phyloP scores from a whole-genome alignment of 768 basidiomycete genomes.

The Amanita rimosa region DNA sequence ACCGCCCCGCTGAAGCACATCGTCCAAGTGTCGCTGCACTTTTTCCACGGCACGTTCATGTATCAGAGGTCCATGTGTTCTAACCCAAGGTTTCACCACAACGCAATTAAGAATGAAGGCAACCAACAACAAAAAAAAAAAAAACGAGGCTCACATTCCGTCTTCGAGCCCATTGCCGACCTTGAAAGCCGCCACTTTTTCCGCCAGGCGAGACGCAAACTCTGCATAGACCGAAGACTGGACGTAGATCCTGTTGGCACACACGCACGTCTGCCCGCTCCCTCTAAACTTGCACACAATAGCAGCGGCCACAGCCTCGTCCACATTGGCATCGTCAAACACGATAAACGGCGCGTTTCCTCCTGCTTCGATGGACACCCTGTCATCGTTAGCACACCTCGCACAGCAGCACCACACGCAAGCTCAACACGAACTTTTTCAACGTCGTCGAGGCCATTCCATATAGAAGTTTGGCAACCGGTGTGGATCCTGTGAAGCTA shows the following conservation, averaged over 20 bases:
- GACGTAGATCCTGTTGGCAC: constrained; percentile 88
- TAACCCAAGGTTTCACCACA: constrained; percentile 14
- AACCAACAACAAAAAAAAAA: background rate
- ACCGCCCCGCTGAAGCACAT: constrained; percentile 79
- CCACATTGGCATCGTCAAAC: constrained; percentile 92
- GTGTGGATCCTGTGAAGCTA: constrained; percentile 83
- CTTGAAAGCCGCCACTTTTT: constrained; percentile 74
- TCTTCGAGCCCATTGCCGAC: constrained; percentile 81
- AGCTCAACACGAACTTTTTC: constrained; percentile 51
- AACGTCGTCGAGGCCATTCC: constrained; percentile 63
- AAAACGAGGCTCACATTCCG: constrained; percentile 41
- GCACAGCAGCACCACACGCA: background rate
- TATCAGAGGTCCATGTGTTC: constrained; percentile 93
- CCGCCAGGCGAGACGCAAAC: constrained; percentile 79
- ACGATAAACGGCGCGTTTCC: constrained; percentile 97
- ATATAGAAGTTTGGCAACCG: constrained; percentile 68
- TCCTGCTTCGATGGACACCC: constrained; percentile 75
- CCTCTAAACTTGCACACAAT: constrained; percentile 71
- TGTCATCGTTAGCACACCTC: constrained; percentile 9
- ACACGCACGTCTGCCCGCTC: constrained; percentile 78
- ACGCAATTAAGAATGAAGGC: no score
- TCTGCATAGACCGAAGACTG: constrained; percentile 88
- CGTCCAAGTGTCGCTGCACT: constrained; percentile 75
- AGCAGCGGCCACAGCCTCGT: constrained; percentile 74
- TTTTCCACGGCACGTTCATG: constrained; percentile 81